Conservation (phyloP, 345 rosid species). For the Fremontodendron californicum region DNA sequence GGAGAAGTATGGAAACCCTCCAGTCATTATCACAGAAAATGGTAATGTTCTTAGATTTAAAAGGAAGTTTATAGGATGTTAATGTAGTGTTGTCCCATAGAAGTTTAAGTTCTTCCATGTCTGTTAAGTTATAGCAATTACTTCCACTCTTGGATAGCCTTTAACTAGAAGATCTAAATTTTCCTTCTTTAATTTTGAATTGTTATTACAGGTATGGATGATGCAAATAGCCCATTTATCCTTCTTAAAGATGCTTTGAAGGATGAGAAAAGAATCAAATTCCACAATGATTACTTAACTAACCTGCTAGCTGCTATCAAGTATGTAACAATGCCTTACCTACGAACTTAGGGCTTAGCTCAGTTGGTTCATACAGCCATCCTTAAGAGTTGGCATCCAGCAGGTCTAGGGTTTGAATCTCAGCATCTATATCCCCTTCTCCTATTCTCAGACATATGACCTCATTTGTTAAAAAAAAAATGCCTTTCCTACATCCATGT, state of each 20-base stretch:
- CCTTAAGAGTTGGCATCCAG: too few relatives aligned
- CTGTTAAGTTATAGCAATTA: neutral
- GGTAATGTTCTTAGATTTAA: constrained; percentile 29
- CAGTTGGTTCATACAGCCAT: too few relatives aligned
- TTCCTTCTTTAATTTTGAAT: neutral
- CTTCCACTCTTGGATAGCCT: neutral
- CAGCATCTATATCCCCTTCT: too few relatives aligned
- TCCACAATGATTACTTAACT: constrained; percentile 71
- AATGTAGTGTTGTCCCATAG: neutral
- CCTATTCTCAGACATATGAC: too few relatives aligned
- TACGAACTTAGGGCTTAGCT: too few relatives aligned
- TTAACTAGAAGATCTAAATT: neutral
- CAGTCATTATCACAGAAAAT: constrained; percentile 57
- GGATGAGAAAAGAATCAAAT: constrained; percentile 75
- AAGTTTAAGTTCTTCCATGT: neutral
- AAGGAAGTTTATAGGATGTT: neutral
- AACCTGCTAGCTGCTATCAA: constrained; percentile 67
- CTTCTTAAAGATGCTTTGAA: constrained; percentile 54
- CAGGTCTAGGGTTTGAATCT: too few relatives aligned
- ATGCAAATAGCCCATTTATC: constrained; percentile 43
- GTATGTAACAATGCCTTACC: constrained; percentile 25
- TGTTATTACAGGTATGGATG: constrained; percentile 81
- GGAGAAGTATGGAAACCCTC: constrained; percentile 53
- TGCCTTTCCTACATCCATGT: neutral
- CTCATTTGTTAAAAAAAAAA: too few relatives aligned